A percentile compares a stretch with the other conserved stretches of the same genome.
Conservation (phyloP, 768 basidiomycete species). For the Amanita inopinata region DNA sequence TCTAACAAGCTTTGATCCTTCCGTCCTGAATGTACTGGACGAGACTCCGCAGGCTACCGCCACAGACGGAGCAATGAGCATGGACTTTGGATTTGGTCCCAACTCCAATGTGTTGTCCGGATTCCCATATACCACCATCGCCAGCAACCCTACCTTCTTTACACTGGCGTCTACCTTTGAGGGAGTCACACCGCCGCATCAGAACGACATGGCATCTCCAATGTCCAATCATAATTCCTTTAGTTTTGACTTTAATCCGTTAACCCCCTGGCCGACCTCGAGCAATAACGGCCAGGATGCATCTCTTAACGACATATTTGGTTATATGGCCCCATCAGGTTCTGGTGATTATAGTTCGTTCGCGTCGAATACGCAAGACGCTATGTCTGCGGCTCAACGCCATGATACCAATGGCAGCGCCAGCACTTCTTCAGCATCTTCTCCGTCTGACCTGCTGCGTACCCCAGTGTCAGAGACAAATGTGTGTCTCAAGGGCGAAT, state of each 20-base stretch:
- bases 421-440: conserved; percentile 30
- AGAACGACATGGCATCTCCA: not conserved
- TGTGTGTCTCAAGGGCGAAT: conserved; percentile 20
- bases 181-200: conserved; percentile 20
- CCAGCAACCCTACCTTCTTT: conserved; percentile 77
- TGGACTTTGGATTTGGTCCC: conserved; percentile 50
- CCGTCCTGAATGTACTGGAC: conserved; percentile 54
- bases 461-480: conserved; percentile 4
- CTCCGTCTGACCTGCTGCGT: conserved; percentile 14
- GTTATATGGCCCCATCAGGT: conserved; percentile 2
- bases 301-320: conserved; percentile 39
- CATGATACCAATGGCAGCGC: conserved; percentile 13
- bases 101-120: conserved; percentile 35
- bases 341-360: conserved; percentile 2
- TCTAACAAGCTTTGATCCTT: conserved; percentile 61
- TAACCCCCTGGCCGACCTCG: conserved; percentile 35
- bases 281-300: conserved; percentile 22
- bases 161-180: conserved; percentile 63
- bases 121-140: conserved; percentile 67
- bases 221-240: conserved; percentile 24
- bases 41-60: conserved; percentile 46
- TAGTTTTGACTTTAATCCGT: conserved; percentile 34
- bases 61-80: conserved; percentile 46
- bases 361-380: not conserved
- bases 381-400: conserved; percentile 10